Base-by-base conservation (phyloP, 768 basidiomycete genomes). In the Dioszegia hungarica region DNA sequence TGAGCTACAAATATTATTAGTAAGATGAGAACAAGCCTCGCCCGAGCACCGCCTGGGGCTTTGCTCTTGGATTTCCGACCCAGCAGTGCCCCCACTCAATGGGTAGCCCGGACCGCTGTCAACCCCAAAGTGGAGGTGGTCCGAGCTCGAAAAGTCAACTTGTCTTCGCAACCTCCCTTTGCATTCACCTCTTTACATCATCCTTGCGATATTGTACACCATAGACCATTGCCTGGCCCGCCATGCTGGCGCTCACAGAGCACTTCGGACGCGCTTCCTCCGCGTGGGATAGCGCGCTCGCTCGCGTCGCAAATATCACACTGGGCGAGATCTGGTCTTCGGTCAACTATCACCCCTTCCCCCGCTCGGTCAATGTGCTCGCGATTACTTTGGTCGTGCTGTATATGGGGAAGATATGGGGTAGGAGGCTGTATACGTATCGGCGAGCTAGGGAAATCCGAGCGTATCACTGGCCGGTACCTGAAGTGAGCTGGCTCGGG, bases 381-480 rank as follows among this genome's bases (percentile, higher is more conserved):
- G 81, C 84, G 29, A 78, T 88, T 24, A 81, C 85, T 1, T 70
- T 84, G 27, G 88, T 87, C 79, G 83, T 51, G 5, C 24, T 51
- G 17, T 38, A 29, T 22, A 9, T 54, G 3, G 39, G 28, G 4
- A 31, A 37, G 27, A 28, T 9, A 25, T 36, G 34, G 49, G 49
- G 49, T 20, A 33, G 11, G 12, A 11, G 36, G 22, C 49, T 51
- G 22, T 51, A 51, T 17, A 37, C 37, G 37, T 51, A 51, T 28
- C 33, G 49, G n/a, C 19, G 25, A 38, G 49, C 49, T 29, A n/a
- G 52, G 11, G n/a, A 11, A 5, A 33, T 54, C 17, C n/a, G 33
- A n/a, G 19, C 39, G 6, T 54, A 43, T 20, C 9, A 24, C 22
- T 80, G 81, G 68, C 77, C 77, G 22, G 66, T 78, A 3, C 90